phyloP scores from a whole-genome alignment of 1,284 basidiomycete genomes.

The Tetrapyrgos nigripes region DNA sequence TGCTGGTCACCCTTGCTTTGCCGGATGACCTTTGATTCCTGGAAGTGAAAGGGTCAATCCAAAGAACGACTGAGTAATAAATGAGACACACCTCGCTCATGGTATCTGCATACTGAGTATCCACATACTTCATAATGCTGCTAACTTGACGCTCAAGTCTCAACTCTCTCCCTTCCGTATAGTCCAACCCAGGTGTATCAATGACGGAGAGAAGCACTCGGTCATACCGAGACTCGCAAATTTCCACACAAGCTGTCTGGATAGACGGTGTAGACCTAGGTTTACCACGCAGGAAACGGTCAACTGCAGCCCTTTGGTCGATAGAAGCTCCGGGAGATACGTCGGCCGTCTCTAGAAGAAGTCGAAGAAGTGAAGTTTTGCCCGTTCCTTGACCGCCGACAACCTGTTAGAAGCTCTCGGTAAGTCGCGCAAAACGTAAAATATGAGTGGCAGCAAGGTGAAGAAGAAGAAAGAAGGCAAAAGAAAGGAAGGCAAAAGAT shows the following conservation, averaged over 20 bases:
- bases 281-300: slow-evolving; percentile 62
- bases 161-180: slow-evolving; percentile 71
- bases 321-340: slow-evolving; percentile 71
- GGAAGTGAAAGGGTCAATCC: slow-evolving; percentile 16
- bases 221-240: slow-evolving; percentile 81
- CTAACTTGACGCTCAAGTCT: slow-evolving; percentile 79
- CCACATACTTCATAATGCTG: slow-evolving; percentile 73
- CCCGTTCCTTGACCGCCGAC: slow-evolving; percentile 81
- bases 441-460: not conserved
- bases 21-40: slow-evolving; percentile 87
- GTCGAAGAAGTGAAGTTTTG: slow-evolving; percentile 75
- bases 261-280: slow-evolving; percentile 66
- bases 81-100: slow-evolving; percentile 72
- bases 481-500: slow-evolving; percentile 15
- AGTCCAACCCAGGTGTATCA: slow-evolving; percentile 84
- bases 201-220: slow-evolving; percentile 76
- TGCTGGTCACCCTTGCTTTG: slow-evolving; percentile 86
- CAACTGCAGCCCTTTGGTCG: slow-evolving; percentile 69
- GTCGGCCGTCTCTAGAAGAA: slow-evolving; percentile 78
- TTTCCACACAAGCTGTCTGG: slow-evolving; percentile 72
- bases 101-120: slow-evolving; percentile 80
- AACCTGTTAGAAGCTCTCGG: slow-evolving; percentile 50
- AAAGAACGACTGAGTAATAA: not conserved
- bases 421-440: slow-evolving; percentile 9
- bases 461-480: slow-evolving; percentile 1